Base-by-base conservation (phyloP, 2,329 filamentous ascomycete species). In the Hymenoscyphus fraxineus region DNA sequence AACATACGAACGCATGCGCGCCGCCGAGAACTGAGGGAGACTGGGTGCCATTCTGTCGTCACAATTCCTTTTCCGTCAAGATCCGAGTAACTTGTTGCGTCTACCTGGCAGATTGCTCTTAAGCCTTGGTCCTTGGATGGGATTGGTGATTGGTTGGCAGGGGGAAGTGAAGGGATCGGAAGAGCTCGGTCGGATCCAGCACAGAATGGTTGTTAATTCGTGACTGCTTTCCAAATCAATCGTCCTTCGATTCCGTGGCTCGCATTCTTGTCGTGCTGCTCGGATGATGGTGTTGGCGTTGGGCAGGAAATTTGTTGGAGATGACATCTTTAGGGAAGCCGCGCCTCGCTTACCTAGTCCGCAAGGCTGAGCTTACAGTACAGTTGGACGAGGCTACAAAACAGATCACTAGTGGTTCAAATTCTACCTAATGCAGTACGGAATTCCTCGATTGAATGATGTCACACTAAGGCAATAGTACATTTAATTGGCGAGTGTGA, bases 1-100 rank as follows among this genome's bases (percentile, higher is more conserved):
- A 69, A 96, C 74, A 76, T 96, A 97, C 9, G 91, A 91, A 69
- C 92, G 89, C 72, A 93, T 83, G 70, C 92, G 87, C 66, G 83
- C 77, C 39, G 89, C 86, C 78, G 88, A 93, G 78, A 96, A 88
- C 64, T 73, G 70, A n/a, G 75, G 74, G 19, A 76, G 66, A 58
- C 67, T 70, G n/a, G 70, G 70, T 47, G 72, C 69, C 73, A 75
- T 74, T 35, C 9, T 35, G 35, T 35, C 27, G 27, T 27, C 27
- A 2, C 27, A 27, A 27, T 35, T 35, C 35, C 35, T 35, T 35
- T 10, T 35, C 35, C 27, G 1, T 27, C 27, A 27, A 27, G 27
- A 27, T 27, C 27, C 27, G 27, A 27, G 35, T 7, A 35, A 35
- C 35, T 35, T 35, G 35, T 35, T 10, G 9, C 35, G 35, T 7